Evolutionary conservation across 148 eudicot genomes (phyloP).

Genomic region (Cornus controversa): DNA sequence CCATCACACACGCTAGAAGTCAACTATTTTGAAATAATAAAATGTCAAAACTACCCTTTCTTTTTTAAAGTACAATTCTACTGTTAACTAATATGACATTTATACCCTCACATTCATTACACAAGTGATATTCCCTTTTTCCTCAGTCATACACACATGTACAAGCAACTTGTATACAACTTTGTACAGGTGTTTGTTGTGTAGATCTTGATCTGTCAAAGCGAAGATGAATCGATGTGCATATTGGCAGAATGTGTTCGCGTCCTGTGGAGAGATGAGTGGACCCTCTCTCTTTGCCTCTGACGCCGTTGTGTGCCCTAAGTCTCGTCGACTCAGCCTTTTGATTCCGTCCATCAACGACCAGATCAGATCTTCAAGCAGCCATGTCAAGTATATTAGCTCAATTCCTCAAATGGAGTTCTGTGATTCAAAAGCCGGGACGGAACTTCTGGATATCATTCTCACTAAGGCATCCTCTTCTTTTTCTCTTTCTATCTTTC

Average conservation of each 20-base stretch:
- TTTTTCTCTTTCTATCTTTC: neutral
- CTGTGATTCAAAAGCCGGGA: conserved; percentile 47
- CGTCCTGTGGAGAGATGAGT: conserved; percentile 12
- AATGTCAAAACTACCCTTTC: too few species aligned
- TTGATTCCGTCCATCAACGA: conserved; percentile 19
- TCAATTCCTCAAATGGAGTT: conserved; percentile 26
- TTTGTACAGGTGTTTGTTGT: conserved; percentile 5
- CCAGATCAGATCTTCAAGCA: conserved; percentile 22
- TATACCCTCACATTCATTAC: too few species aligned
- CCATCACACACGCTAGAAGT: too few species aligned
- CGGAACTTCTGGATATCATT: conserved; percentile 63
- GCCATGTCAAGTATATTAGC: conserved; percentile 19
- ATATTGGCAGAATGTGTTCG: conserved; percentile 18
- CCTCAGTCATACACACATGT: too few species aligned
- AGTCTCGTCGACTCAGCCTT: conserved; percentile 43
- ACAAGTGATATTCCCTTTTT: too few species aligned
- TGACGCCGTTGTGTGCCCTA: conserved; percentile 52
- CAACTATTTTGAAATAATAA: too few species aligned
- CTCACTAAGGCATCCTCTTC: conserved; percentile 41
- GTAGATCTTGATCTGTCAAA: conserved; percentile 17
- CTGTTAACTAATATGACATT: too few species aligned
- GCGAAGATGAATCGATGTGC: conserved; percentile 25
- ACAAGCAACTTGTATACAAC: too few species aligned
- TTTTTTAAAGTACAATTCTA: too few species aligned
- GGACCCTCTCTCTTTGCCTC: conserved; percentile 13